A percentile compares a stretch with the other conserved stretches of the same genome.
These are phyloP conservation scores for Saprolegnia diclina DNA, from an alignment of 352 stramenopile genomes.

Conservation along the genomic window DNA sequence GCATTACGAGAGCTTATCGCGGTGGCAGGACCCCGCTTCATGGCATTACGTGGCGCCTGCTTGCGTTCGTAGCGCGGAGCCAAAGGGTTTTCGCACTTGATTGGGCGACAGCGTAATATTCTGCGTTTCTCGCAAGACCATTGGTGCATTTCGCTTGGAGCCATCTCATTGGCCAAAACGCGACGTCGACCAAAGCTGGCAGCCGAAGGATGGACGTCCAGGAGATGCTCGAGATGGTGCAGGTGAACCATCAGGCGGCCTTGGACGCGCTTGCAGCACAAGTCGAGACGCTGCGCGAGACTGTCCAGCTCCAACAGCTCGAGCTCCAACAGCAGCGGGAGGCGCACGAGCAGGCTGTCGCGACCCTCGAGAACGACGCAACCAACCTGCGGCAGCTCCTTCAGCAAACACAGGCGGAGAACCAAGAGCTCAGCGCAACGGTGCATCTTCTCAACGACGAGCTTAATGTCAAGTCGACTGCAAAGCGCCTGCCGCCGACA, in stretches of 20 bases:
- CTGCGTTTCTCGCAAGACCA: background rate
- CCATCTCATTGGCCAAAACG: background rate
- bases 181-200: background rate
- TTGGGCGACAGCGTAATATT: background rate
- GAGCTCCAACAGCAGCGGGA: constrained; percentile 14
- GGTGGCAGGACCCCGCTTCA: too few relatives aligned
- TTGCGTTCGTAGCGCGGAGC: too few relatives aligned
- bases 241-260: constrained; percentile 17
- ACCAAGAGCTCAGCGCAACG: constrained; percentile 5
- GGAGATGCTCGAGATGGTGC: constrained; percentile 19
- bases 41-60: too few relatives aligned
- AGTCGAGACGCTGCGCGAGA: constrained; percentile 22
- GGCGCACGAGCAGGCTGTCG: background rate
- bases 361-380: background rate
- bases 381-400: constrained; percentile 1
- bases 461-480: constrained; percentile 15
- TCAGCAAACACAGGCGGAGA: background rate
- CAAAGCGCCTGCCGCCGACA: background rate
- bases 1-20: background rate
- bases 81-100: too few relatives aligned
- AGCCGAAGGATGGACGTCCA: constrained; percentile 14
- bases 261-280: constrained; percentile 15
- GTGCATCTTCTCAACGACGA: constrained; percentile 24
- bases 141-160: background rate
- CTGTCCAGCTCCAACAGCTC: constrained; percentile 13